Evolutionary conservation across 129 eudicot genomes (phyloP).

Genomic region (Logfia minima): DNA sequence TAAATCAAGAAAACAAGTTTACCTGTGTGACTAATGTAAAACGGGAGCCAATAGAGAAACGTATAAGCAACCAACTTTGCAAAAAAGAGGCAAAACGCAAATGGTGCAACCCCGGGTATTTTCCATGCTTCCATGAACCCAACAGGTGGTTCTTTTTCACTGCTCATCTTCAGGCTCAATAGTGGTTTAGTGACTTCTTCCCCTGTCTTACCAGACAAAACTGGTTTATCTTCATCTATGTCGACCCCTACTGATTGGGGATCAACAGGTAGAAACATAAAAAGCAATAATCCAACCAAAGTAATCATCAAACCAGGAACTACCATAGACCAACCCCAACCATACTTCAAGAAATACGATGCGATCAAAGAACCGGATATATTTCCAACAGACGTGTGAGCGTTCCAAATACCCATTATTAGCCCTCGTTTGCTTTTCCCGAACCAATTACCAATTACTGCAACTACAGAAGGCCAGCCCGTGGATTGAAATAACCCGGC

Average conservation of each 20-base stretch:
- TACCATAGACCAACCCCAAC: constrained; percentile 99
- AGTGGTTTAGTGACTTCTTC: constrained; percentile 54
- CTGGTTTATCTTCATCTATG: constrained; percentile 39
- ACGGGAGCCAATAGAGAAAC: constrained; percentile 94
- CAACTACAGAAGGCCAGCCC: constrained; percentile 99
- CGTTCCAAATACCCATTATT: constrained; percentile 96
- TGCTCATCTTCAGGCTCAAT: constrained; percentile 30
- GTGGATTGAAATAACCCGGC: constrained; percentile 95
- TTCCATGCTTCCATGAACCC: constrained; percentile 91
- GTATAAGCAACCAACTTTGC: constrained; percentile 95
- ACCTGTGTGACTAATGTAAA: constrained; percentile 96
- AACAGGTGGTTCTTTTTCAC: constrained; percentile 50
- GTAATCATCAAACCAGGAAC: constrained; percentile 75
- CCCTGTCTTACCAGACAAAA: constrained; percentile 38
- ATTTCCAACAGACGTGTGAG: constrained; percentile 89
- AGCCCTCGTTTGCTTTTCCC: constrained; percentile 86
- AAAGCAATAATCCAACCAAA: constrained; percentile 45
- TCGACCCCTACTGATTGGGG: constrained; percentile 52
- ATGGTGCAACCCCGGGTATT: constrained; percentile 96
- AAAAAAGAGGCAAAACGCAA: constrained; percentile 88
- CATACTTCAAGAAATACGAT: constrained; percentile 70
- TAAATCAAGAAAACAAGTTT: constrained; percentile 4
- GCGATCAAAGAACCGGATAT: constrained; percentile 85
- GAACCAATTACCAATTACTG: constrained; percentile 95
- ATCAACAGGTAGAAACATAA: constrained; percentile 3